phyloP scores from a whole-genome alignment of 441 rosid genomes.

The Populus trichocarpa region DNA sequence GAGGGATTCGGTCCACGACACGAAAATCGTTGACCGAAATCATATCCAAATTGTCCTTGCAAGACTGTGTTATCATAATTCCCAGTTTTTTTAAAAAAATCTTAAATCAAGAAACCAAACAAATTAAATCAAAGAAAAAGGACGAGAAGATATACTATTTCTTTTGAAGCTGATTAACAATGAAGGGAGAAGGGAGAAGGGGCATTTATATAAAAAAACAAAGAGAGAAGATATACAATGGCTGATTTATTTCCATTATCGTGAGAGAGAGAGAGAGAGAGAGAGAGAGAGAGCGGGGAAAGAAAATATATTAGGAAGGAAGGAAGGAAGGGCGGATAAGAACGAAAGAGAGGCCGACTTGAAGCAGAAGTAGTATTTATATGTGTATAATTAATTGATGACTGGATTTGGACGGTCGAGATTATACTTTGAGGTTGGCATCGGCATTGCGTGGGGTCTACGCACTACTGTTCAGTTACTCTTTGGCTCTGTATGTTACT shows the following conservation, averaged over 20 bases:
- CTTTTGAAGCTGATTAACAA: neutral
- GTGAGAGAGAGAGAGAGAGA: neutral
- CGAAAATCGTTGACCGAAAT: constrained; percentile 58
- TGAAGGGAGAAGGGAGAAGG: neutral
- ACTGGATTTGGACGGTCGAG: constrained; percentile 24
- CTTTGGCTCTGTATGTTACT: neutral
- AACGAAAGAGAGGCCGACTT: constrained; percentile 37
- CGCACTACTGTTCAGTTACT: neutral
- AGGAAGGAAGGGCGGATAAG: constrained; percentile 47
- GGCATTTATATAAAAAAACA: constrained; percentile 5
- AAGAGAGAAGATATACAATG: constrained; percentile 9
- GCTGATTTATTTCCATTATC: constrained; percentile 28
- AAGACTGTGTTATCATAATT: constrained; percentile 49
- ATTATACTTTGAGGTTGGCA: constrained; percentile 9
- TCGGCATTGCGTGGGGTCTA: neutral
- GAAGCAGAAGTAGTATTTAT: neutral
- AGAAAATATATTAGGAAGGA: constrained; percentile 13
- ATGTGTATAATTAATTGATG: neutral
- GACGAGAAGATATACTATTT: neutral
- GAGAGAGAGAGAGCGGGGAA: constrained; percentile 10
- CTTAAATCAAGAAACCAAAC: neutral
- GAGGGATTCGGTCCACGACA: constrained; percentile 49
- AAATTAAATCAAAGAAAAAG: neutral
- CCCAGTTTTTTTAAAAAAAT: neutral
- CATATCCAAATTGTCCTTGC: constrained; percentile 49